phyloP scores from a whole-genome alignment of 2,329 filamentous ascomycete species.

The Cadophora sp. region DNA sequence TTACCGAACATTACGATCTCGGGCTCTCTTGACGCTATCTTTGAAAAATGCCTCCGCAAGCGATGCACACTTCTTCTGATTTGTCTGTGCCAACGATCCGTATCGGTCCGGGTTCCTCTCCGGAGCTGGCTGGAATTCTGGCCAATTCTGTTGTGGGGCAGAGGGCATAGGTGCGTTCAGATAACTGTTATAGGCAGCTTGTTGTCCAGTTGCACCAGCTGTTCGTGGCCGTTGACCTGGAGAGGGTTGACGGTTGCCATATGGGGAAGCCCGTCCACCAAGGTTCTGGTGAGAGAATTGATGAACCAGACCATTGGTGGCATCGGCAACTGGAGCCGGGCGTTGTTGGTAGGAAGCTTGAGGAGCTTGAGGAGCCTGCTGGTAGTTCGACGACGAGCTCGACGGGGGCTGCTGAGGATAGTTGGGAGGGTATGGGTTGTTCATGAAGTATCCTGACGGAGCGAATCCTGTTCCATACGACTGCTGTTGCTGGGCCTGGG shows the following conservation, averaged over 20 bases:
- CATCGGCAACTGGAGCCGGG: constrained; percentile 73
- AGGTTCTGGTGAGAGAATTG: constrained; percentile 98
- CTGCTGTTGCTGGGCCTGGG: constrained; percentile 44
- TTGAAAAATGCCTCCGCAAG: constrained; percentile 93
- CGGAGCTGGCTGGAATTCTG: constrained; percentile 79
- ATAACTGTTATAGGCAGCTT: constrained; percentile 69
- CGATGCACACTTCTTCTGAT: constrained; percentile 73
- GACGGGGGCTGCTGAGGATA: constrained; percentile 49
- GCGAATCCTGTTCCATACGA: constrained; percentile 55
- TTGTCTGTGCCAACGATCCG: constrained; percentile 68
- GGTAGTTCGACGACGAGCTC: constrained; percentile 53
- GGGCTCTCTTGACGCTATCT: constrained; percentile 94
- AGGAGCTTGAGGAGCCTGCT: constrained; percentile 60
- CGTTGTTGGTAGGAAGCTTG: constrained; percentile 53
- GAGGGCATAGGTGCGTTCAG: constrained; percentile 71
- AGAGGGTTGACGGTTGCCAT: constrained; percentile 70
- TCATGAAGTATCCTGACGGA: constrained; percentile 64
- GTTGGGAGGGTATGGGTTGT: constrained; percentile 58
- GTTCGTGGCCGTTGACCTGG: constrained; percentile 83
- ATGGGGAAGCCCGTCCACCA: constrained; percentile 73
- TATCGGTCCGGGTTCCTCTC: constrained; percentile 88
- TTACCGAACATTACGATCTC: constrained; percentile 93
- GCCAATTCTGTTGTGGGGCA: constrained; percentile 60
- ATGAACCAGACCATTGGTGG: constrained; percentile 88
- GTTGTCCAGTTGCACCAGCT: constrained; percentile 72